Conservation (phyloP, 768 basidiomycete species). For the Suillus decipiens region DNA sequence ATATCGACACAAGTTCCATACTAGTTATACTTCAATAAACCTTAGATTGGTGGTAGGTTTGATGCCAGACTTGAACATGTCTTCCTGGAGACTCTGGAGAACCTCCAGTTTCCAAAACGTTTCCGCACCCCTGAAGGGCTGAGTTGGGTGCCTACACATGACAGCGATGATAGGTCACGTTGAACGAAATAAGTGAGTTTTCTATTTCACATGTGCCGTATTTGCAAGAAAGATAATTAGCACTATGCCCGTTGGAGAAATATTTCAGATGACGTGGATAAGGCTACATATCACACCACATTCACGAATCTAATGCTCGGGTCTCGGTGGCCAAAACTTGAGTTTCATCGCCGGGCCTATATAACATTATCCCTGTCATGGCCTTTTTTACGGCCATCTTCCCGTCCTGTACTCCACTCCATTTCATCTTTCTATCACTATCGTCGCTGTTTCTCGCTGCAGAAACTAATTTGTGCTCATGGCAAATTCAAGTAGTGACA, state of each 20-base stretch:
- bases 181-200: constrained; percentile 7
- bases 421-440: background rate
- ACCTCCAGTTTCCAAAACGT: constrained; percentile 7
- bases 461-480: constrained; percentile 16
- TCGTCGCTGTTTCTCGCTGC: background rate
- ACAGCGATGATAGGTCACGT: constrained; percentile 6
- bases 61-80: background rate
- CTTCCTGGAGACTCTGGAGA: background rate
- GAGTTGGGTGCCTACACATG: constrained; percentile 6
- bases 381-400: background rate
- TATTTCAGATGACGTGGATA: background rate
- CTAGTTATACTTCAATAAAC: too few relatives aligned
- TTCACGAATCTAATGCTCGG: too few relatives aligned
- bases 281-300: too few relatives aligned
- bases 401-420: background rate
- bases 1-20: too few relatives aligned
- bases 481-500: constrained; percentile 23
- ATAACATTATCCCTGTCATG: too few relatives aligned
- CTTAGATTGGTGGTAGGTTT: too few relatives aligned
- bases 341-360: too few relatives aligned
- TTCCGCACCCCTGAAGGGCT: constrained; percentile 6
- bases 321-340: too few relatives aligned
- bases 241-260: background rate
- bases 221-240: background rate
- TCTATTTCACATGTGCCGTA: too few relatives aligned